A percentile compares a stretch with the other conserved stretches of the same genome.
Conservation (phyloP, 805 yeast genomes). For the Wickerhamiella dianesei region DNA sequence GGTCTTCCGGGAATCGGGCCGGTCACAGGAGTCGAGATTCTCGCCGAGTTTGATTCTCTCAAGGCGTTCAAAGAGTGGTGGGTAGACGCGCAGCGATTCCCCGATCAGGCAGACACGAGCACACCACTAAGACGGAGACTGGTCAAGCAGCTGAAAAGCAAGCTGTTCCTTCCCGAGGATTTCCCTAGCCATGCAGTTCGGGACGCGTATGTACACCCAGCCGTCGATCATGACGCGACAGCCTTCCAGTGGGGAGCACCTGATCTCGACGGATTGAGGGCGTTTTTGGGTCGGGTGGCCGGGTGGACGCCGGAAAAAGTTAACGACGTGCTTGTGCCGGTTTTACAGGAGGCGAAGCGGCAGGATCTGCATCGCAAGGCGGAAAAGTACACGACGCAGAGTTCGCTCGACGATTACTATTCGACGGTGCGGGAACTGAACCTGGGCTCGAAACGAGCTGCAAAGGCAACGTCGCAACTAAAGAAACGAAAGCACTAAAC, state of each 20-base stretch:
- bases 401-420: constrained; percentile 18
- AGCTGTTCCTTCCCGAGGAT: constrained; percentile 39
- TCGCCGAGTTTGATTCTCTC: constrained; percentile 63
- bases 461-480: constrained; percentile 10
- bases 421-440: constrained; percentile 18
- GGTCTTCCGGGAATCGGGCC: constrained; percentile 93
- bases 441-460: constrained; percentile 21
- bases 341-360: constrained; percentile 61
- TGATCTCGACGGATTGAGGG: constrained; percentile 62
- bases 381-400: constrained; percentile 10
- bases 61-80: constrained; percentile 41
- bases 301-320: constrained; percentile 70
- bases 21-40: constrained; percentile 75
- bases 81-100: constrained; percentile 33
- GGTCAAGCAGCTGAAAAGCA: constrained; percentile 46
- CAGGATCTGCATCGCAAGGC: constrained; percentile 14
- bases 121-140: constrained; percentile 35
- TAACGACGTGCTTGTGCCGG: constrained; percentile 75
- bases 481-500: too few species aligned
- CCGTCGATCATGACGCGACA: constrained; percentile 69
- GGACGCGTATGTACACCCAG: constrained; percentile 67
- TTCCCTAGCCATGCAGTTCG: constrained; percentile 61
- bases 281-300: constrained; percentile 51
- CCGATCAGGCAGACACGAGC: constrained; percentile 24
- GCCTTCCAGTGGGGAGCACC: constrained; percentile 85